Evolutionary conservation across 305 asterid species (phyloP), one percentile per base, ranked within the genome.

Genomic region (Withania somnifera): DNA sequence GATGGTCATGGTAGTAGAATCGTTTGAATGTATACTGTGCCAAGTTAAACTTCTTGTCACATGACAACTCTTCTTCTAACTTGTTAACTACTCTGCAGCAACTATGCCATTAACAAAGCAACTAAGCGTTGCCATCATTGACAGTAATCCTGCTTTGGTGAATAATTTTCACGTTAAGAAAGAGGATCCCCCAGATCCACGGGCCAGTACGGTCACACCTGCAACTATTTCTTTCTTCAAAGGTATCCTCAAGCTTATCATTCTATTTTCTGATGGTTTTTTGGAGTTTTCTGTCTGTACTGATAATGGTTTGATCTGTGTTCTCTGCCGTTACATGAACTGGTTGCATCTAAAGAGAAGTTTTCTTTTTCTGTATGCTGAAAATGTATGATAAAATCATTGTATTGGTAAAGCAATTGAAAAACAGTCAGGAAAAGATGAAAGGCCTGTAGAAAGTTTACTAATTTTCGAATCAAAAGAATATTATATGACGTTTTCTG

Each of bases 161-260:
- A 88, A 91, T 84, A 86, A 84, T 64, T 85, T 60, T 82, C 28
- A 54, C 86, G 89, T 93, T 51, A 89, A 86, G 79, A 91, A 92
- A 87, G 99, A 91, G 82, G 97, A 89, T 80, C 89, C 91, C 40
- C 99, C 98, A 50, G 98, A 94, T 92, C 91, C 98, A 76, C 92
- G 99, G 89, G 99, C 94, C 79, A 97, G 99, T 87, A 97, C 99
- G 11, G 97, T 97, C 86, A 97, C 99, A 4, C 98, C 99, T 82
- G 90, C 98, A 71, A 88, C 98, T 36, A 94, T 91, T 85, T 87
- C 90, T 63, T 89, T 88, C 85, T 97, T 93, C 77, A 87, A 87
- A 92, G 98, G 99, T 96, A 90, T 32, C 77, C 24, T 24, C 75
- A 52, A 76, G 57, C 19, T 81, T 50, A 20, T 0, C 61, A 14